phyloP scores from a whole-genome alignment of 2,329 filamentous ascomycete genomes.

The Tolypocladium ophioglossoides region DNA sequence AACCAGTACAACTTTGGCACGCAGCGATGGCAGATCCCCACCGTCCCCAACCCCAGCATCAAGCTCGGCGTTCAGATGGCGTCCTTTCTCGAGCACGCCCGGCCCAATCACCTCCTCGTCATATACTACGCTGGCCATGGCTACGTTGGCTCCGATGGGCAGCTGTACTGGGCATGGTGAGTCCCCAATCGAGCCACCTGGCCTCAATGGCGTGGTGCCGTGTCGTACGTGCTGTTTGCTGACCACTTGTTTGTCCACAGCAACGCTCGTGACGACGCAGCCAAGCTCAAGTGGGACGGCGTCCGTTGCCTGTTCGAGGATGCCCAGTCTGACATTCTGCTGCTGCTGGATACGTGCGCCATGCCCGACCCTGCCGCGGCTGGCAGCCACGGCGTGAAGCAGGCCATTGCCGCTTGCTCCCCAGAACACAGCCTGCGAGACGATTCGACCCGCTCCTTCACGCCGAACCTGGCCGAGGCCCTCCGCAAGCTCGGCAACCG shows the following conservation, averaged over 20 bases:
- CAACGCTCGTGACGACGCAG: slow-evolving; percentile 45
- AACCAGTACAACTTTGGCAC: slow-evolving; percentile 51
- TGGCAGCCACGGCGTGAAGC: slow-evolving; percentile 47
- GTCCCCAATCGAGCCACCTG: slow-evolving; percentile 15
- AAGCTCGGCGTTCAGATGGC: slow-evolving; percentile 52
- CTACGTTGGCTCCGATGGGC: slow-evolving; percentile 45
- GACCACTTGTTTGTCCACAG: slow-evolving; percentile 27
- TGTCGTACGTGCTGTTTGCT: neutral
- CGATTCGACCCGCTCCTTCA: slow-evolving; percentile 43
- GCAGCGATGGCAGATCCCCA: slow-evolving; percentile 51
- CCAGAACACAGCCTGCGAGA: slow-evolving; percentile 37
- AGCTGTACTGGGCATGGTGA: slow-evolving; percentile 58
- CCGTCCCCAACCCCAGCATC: slow-evolving; percentile 45
- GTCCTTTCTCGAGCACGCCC: slow-evolving; percentile 47
- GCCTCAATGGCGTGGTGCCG: neutral
- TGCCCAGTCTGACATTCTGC: slow-evolving; percentile 50
- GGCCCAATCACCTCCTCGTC: slow-evolving; percentile 49
- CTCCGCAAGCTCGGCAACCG: slow-evolving; percentile 41
- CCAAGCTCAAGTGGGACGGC: slow-evolving; percentile 53
- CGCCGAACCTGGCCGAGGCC: slow-evolving; percentile 43
- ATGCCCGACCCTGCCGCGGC: slow-evolving; percentile 38
- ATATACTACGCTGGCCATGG: slow-evolving; percentile 56
- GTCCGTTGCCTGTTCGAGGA: slow-evolving; percentile 53
- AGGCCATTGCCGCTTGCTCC: slow-evolving; percentile 50
- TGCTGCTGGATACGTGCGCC: slow-evolving; percentile 52